Evolutionary conservation across 163 green algal genomes (phyloP), one percentile per base, ranked within the genome.

Genomic region (Smithsoniella earleae): DNA sequence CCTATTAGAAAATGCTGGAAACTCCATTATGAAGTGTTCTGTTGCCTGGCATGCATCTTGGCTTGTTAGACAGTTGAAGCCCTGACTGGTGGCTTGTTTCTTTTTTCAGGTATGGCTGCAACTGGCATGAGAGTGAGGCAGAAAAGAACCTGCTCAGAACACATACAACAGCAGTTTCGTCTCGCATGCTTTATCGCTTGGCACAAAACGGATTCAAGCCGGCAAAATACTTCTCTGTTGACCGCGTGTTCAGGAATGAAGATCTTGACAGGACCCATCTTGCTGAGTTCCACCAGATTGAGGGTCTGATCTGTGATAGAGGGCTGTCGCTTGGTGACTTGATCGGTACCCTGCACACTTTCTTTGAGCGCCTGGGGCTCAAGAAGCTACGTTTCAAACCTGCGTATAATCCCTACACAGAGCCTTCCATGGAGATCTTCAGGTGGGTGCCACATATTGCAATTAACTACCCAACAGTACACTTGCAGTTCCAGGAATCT

Each of bases 351-450:
- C 77, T 97, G 63, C 66, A 86, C n/a, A 76, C 92, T 81, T 99
- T 99, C 84, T 99, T 98, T 85, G 80, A 73, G 37, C 85, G 92
- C 13, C 81, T 99, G 46, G 94, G 93, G 28, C 83, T 96, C 58
- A 87, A 82, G 30, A 88, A 96, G 82, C 82, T 99, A 76, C 86
- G 91, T 72, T 99, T 99, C 90, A 99, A 99, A 88, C 94, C 94
- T 36, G 94, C 94, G 10, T 99, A 90, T 87, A 99, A 99, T 86
- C 94, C 94, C 36, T 99, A 99, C 86, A 99, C 94, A 6, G 94
- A 99, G 78, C 94, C 94, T 5, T 89, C 75, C 82, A 98, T 98
- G 94, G 94, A 99, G 83, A 98, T 99, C 81, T 98, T 99, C 86
- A 86, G 79, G 82, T 89, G 74, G 25, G 27, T 8, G 33, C 34